These are phyloP conservation scores for Globisporangium irregulare DNA, from an alignment of 352 stramenopile species.

Conservation along the genomic window DNA sequence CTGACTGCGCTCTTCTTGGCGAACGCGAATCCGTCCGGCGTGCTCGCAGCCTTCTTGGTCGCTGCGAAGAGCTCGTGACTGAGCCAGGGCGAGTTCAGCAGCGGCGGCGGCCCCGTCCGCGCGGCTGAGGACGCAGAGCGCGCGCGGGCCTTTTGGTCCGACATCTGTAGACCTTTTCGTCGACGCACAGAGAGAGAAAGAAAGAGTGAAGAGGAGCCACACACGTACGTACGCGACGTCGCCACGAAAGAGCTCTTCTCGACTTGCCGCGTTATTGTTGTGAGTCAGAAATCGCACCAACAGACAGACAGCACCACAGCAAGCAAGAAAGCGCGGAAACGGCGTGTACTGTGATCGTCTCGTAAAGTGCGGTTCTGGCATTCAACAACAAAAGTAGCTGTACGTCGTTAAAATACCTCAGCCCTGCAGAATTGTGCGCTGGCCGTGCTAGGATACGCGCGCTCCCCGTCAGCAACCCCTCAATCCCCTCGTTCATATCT, in stretches of 20 bases:
- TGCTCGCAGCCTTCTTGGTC: constrained; percentile 53
- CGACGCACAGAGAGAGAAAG: not conserved
- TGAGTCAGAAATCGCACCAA: not conserved
- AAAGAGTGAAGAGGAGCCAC: not conserved
- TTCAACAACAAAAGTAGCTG: not conserved
- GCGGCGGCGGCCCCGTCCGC: constrained; percentile 12
- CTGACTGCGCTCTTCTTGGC: constrained; percentile 52
- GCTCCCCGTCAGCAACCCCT: too few relatives aligned
- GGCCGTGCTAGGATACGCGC: too few relatives aligned
- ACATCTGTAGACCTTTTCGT: constrained; percentile 4
- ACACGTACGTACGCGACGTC: constrained; percentile 3
- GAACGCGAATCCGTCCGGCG: constrained; percentile 37
- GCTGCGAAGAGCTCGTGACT: constrained; percentile 60
- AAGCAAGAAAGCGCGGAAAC: not conserved
- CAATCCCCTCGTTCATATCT: too few relatives aligned
- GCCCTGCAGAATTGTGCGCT: too few relatives aligned
- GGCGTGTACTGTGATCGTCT: not conserved
- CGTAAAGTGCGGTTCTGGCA: not conserved
- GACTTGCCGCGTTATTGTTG: not conserved
- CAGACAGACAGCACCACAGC: not conserved
- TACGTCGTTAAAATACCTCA: too few relatives aligned
- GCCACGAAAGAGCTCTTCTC: not conserved
- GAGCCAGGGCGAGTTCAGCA: constrained; percentile 58
- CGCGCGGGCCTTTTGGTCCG: constrained; percentile 3
- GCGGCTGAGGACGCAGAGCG: not conserved